A percentile compares a stretch with the other conserved stretches of the same genome.
phyloP scores from a whole-genome alignment of 1,284 basidiomycete genomes.

The Vanrija sp. region DNA sequence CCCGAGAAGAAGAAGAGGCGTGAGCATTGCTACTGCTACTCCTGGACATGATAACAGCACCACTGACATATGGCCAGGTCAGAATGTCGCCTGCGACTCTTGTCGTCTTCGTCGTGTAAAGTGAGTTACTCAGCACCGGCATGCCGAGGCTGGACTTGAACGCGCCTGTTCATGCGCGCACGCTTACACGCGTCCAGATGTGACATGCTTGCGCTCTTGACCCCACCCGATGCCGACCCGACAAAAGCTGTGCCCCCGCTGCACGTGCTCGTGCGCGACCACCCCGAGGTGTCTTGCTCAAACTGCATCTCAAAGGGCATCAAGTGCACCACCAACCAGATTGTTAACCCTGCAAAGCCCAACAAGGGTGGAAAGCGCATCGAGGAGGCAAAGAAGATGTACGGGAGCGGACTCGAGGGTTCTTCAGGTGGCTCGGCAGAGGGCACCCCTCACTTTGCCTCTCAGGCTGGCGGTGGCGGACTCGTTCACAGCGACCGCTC shows the following conservation, averaged over 20 bases:
- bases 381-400: constrained; percentile 33
- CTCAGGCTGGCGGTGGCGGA: too few species aligned
- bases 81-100: constrained; percentile 40
- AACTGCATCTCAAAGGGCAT: constrained; percentile 39
- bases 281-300: constrained; percentile 33
- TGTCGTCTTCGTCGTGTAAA: constrained; percentile 40
- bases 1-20: constrained; percentile 29
- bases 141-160: background rate
- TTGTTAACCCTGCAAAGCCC: constrained; percentile 36
- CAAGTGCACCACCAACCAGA: constrained; percentile 36
- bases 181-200: constrained; percentile 3
- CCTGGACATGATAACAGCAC: background rate
- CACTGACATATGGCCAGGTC: constrained; percentile 17
- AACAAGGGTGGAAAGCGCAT: constrained; percentile 44
- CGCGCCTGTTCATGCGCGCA: background rate
- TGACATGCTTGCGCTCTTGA: constrained; percentile 31
- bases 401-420: constrained; percentile 17
- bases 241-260: constrained; percentile 3
- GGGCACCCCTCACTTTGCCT: too few species aligned
- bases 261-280: constrained; percentile 23
- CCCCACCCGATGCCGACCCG: constrained; percentile 5
- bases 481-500: too few species aligned
- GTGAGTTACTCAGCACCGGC: constrained; percentile 14
- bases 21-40: constrained; percentile 8
- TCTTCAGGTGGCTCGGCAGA: too few species aligned